Conservation (phyloP, 2,329 filamentous ascomycete species). For the Ophiostoma sp. region DNA sequence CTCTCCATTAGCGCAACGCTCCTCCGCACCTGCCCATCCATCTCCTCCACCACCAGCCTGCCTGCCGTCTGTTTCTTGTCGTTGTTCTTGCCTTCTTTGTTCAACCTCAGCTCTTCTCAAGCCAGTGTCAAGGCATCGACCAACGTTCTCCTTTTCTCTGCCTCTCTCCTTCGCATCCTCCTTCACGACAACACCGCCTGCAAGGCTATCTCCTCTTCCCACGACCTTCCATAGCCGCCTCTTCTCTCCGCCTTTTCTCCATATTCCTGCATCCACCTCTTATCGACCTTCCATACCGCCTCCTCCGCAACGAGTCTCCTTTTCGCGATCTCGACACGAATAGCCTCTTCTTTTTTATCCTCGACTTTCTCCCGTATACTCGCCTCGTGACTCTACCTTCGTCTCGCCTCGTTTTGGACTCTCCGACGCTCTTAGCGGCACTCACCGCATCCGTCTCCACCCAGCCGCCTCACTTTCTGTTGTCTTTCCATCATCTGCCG, state of each 20-base stretch:
- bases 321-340: neutral
- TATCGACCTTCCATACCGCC: conserved; percentile 1
- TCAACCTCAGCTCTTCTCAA: neutral
- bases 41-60: neutral
- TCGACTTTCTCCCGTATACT: neutral
- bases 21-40: conserved; percentile 11
- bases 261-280: neutral
- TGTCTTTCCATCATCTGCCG: neutral
- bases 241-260: neutral
- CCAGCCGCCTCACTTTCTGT: neutral
- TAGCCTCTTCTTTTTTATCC: neutral
- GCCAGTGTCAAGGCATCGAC: neutral
- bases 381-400: neutral
- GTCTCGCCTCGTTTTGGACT: neutral
- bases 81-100: neutral
- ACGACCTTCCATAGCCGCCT: neutral
- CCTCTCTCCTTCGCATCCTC: neutral
- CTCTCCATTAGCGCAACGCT: conserved; percentile 9
- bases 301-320: neutral
- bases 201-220: neutral
- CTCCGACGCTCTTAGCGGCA: neutral
- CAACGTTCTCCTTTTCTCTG: neutral
- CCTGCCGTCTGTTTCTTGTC: neutral
- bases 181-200: neutral
- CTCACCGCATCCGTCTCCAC: neutral